phyloP scores from a whole-genome alignment of 2,329 filamentous ascomycete genomes.

The Paraconiothyrium sp. region DNA sequence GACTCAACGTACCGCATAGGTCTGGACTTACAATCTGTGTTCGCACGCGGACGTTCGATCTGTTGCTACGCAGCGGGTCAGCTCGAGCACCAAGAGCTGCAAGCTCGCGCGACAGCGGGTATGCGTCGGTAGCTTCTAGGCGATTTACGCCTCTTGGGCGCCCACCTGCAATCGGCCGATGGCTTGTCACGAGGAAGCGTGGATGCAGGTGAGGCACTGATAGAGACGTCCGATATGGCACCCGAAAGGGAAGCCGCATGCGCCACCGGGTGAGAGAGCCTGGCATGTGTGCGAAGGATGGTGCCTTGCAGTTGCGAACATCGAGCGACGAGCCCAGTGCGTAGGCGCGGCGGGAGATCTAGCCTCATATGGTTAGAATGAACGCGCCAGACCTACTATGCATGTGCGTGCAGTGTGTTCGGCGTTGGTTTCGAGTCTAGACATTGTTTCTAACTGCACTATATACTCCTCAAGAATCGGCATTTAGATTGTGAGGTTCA shows the following conservation, averaged over 20 bases:
- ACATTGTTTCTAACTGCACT: too few relatives aligned
- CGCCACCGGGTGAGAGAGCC: neutral
- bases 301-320: neutral
- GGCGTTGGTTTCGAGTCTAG: neutral
- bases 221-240: neutral
- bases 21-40: slow-evolving; percentile 54
- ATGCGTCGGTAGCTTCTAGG: neutral
- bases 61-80: neutral
- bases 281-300: slow-evolving; percentile 3
- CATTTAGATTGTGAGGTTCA: too few relatives aligned
- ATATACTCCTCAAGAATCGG: too few relatives aligned
- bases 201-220: neutral
- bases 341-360: neutral
- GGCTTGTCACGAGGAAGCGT: neutral
- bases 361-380: neutral
- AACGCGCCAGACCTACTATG: neutral
- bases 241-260: neutral
- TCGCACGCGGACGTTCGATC: slow-evolving; percentile 19
- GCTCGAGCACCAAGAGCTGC: neutral
- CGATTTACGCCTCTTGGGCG: neutral
- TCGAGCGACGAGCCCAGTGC: neutral
- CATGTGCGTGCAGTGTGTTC: too few relatives aligned
- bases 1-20: slow-evolving; percentile 55
- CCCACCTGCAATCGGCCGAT: neutral
- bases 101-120: slow-evolving; percentile 7